Conservation (phyloP, 2,329 filamentous ascomycete species). For the Microsporum ferrugineum region DNA sequence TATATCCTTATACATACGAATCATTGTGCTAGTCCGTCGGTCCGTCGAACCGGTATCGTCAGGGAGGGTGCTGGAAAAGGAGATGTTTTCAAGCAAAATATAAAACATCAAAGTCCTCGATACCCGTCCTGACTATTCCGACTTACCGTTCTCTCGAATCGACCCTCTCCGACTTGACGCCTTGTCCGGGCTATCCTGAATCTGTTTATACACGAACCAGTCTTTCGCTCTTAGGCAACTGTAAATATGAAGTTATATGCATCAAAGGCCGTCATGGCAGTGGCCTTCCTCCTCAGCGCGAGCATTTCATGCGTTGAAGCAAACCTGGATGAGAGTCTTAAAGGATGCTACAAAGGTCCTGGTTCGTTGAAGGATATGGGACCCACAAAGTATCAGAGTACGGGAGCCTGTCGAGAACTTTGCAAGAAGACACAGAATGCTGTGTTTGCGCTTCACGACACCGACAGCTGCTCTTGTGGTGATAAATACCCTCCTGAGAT, state of each 20-base stretch:
- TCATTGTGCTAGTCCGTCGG: not conserved
- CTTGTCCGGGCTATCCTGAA: not conserved
- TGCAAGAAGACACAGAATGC: constrained; percentile 40
- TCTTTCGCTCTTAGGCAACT: not conserved
- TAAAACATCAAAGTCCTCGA: not conserved
- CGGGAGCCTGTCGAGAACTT: constrained; percentile 43
- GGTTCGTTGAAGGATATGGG: constrained; percentile 40
- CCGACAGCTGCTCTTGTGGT: constrained; percentile 62
- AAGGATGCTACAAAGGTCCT: constrained; percentile 44
- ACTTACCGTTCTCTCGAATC: not conserved
- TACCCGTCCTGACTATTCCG: not conserved
- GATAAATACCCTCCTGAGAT: constrained; percentile 49
- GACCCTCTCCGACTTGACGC: not conserved
- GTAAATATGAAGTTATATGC: constrained; percentile 8
- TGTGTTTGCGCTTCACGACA: constrained; percentile 53
- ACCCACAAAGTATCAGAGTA: constrained; percentile 41
- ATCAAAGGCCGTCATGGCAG: constrained; percentile 6
- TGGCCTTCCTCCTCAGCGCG: constrained; percentile 7
- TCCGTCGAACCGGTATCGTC: not conserved
- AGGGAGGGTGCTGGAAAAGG: not conserved
- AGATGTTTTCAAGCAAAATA: not conserved
- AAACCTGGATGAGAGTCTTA: constrained; percentile 2
- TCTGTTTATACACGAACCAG: not conserved
- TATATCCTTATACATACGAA: not conserved
- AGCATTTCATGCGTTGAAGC: not conserved